A percentile compares a stretch with the other conserved stretches of the same genome.
These are phyloP conservation scores for Urostyla sp. DNA, from an alignment of 73 alveolate species.

Conservation along the genomic window DNA sequence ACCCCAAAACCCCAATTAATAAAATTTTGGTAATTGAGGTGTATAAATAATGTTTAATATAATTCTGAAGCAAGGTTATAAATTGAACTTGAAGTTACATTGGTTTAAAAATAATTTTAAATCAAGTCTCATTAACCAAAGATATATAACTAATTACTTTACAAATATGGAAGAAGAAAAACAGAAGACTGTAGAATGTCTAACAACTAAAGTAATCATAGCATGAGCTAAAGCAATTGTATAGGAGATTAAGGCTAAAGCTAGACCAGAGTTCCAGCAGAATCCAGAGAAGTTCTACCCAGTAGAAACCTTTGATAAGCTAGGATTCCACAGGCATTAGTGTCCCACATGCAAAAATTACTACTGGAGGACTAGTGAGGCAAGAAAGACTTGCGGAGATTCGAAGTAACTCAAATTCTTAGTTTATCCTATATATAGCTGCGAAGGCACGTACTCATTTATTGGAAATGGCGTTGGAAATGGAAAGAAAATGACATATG, in stretches of 20 bases:
- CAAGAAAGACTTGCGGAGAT: conserved; percentile 93
- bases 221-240: background rate
- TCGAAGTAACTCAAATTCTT: conserved; percentile 72
- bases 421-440: conserved; percentile 47
- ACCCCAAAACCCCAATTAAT: no score
- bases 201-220: conserved; percentile 71
- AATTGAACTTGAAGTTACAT: no score
- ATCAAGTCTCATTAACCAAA: no score
- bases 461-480: conserved; percentile 95
- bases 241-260: conserved; percentile 92
- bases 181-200: conserved; percentile 69
- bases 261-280: conserved; percentile 92
- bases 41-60: no score
- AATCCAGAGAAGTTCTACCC: conserved; percentile 96
- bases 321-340: conserved; percentile 80
- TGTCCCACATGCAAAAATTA: conserved; percentile 89
- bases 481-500: conserved; percentile 90
- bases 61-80: no score
- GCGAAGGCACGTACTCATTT: conserved; percentile 96
- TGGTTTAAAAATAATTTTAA: no score
- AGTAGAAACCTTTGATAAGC: conserved; percentile 73
- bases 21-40: no score
- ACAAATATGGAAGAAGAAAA: conserved; percentile 62
- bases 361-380: conserved; percentile 93
- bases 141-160: conserved; percentile 1